These are phyloP conservation scores for Aspergillus sp. DNA, from an alignment of 2,329 filamentous ascomycete species.

Conservation along the genomic window DNA sequence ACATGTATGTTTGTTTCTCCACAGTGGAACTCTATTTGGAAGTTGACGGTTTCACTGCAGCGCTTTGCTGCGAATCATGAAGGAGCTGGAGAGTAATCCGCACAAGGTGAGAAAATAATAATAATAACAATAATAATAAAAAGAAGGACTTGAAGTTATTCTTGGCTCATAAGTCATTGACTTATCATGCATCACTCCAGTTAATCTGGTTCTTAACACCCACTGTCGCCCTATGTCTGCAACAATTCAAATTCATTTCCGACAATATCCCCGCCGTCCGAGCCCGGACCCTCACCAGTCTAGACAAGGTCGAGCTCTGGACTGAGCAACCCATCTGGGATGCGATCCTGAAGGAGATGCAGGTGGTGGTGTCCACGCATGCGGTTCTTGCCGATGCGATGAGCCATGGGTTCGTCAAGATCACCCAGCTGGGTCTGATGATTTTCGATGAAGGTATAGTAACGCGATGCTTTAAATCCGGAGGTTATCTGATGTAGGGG, in stretches of 20 bases:
- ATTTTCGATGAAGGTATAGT: slow-evolving; percentile 78
- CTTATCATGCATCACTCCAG: slow-evolving; percentile 23
- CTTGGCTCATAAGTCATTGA: background rate
- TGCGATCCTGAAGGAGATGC: slow-evolving; percentile 61
- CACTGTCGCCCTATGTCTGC: slow-evolving; percentile 66
- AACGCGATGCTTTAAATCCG: too few species aligned
- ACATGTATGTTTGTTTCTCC: slow-evolving; percentile 59
- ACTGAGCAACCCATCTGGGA: slow-evolving; percentile 68
- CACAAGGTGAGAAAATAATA: slow-evolving; percentile 53
- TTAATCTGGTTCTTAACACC: slow-evolving; percentile 72
- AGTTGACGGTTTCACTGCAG: slow-evolving; percentile 40
- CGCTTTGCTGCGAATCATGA: slow-evolving; percentile 67
- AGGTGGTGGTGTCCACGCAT: slow-evolving; percentile 76
- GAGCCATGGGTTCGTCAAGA: slow-evolving; percentile 69
- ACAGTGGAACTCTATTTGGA: background rate
- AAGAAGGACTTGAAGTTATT: background rate
- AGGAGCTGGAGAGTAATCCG: slow-evolving; percentile 58
- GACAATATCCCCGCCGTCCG: slow-evolving; percentile 60
- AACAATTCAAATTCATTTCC: slow-evolving; percentile 64
- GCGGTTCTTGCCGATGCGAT: slow-evolving; percentile 75
- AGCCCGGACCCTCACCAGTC: slow-evolving; percentile 65
- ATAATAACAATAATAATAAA: too few species aligned
- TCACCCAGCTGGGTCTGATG: slow-evolving; percentile 65
- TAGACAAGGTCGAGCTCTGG: slow-evolving; percentile 74
- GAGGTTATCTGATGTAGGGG: too few species aligned